Conservation (phyloP, 768 basidiomycete genomes). For the Calocybe cyanea region DNA sequence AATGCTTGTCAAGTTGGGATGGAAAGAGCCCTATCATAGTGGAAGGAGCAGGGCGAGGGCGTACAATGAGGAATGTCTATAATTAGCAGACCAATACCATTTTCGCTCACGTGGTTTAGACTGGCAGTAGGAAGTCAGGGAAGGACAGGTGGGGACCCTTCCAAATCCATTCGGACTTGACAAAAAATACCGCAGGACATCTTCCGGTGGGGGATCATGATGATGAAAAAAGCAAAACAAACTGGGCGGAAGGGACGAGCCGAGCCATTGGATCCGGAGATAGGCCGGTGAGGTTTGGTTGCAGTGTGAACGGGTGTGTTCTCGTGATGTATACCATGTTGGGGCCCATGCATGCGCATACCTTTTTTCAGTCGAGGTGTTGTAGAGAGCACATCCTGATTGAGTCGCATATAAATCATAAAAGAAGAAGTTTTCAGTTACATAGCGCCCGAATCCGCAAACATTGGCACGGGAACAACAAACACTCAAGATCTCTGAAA, state of each 20-base stretch:
- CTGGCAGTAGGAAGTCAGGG: conserved; percentile 19
- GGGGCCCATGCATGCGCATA: conserved; percentile 21
- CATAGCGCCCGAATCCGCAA: conserved; percentile 37
- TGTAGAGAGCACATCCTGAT: conserved; percentile 30
- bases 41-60: not conserved
- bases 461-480: conserved; percentile 39
- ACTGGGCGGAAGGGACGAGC: conserved; percentile 24
- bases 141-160: conserved; percentile 11
- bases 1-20: too few relatives aligned
- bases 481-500: conserved; percentile 33
- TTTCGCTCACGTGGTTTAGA: conserved; percentile 24
- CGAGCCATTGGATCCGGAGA: conserved; percentile 39
- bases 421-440: conserved; percentile 27
- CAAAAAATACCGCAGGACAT: conserved; percentile 30
- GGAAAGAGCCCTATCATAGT: too few relatives aligned
- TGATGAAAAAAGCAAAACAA: conserved; percentile 27
- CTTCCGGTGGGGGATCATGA: conserved; percentile 19
- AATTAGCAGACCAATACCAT: conserved; percentile 3
- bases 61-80: conserved; percentile 4
- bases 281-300: conserved; percentile 31
- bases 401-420: conserved; percentile 36
- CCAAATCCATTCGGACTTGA: conserved; percentile 27
- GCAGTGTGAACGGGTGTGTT: conserved; percentile 29
- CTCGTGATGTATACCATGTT: conserved; percentile 38
- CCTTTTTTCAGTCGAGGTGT: conserved; percentile 20